Percentiles rank a stretch among this genome's conserved stretches.
Conservation (phyloP, 2,329 filamentous ascomycete species). For the Arthroderma sp. region DNA sequence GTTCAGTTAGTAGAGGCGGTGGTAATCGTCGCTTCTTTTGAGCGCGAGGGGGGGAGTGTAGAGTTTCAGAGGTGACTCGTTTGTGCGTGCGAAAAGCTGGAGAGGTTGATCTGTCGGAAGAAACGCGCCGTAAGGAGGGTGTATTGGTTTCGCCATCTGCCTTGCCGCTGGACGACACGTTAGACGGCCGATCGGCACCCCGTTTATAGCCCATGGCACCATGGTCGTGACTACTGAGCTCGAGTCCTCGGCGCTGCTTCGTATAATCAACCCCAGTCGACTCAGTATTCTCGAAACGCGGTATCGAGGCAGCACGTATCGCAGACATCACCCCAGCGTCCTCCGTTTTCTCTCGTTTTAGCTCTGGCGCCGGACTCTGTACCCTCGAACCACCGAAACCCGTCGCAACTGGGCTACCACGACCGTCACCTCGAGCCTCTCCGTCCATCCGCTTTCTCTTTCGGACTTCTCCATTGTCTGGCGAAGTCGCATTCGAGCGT, state of each 20-base stretch:
- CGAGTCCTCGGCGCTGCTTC: neutral
- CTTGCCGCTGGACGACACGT: slow-evolving; percentile 2
- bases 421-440: slow-evolving; percentile 14
- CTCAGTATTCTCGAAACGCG: slow-evolving; percentile 8
- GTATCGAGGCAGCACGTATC: slow-evolving; percentile 13
- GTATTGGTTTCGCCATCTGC: neutral
- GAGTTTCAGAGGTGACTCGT: slow-evolving; percentile 24
- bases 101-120: slow-evolving; percentile 24
- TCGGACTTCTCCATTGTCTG: slow-evolving; percentile 15
- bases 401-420: slow-evolving; percentile 13
- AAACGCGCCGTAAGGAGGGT: slow-evolving; percentile 17
- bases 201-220: slow-evolving; percentile 1
- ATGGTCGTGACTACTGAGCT: slow-evolving; percentile 1
- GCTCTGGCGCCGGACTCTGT: slow-evolving; percentile 17
- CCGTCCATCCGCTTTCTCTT: slow-evolving; percentile 21
- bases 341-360: slow-evolving; percentile 26
- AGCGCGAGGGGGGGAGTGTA: slow-evolving; percentile 10
- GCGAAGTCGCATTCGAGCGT: slow-evolving; percentile 9
- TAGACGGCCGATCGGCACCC: neutral
- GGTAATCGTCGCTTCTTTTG: slow-evolving; percentile 24
- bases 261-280: slow-evolving; percentile 12
- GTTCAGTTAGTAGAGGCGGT: slow-evolving; percentile 28
- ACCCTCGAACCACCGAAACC: slow-evolving; percentile 17
- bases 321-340: slow-evolving; percentile 17
- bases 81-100: slow-evolving; percentile 24